These are phyloP conservation scores for Lagenaria siceraria DNA, from an alignment of 306 rosid genomes.

Conservation along the genomic window DNA sequence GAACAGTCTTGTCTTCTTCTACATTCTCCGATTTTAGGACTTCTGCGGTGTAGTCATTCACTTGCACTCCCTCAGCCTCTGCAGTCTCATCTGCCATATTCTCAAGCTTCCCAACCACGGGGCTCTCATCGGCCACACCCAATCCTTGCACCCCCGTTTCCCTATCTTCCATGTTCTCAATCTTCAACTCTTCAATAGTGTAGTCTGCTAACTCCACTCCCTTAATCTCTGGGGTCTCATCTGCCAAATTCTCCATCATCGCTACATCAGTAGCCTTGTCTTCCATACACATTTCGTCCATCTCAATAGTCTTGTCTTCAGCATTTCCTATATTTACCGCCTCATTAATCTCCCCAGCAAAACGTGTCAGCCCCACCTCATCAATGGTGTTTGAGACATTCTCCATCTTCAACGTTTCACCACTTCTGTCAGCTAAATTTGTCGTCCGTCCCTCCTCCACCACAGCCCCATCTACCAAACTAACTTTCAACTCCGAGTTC, in stretches of 20 bases:
- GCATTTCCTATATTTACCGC: slow-evolving; percentile 14
- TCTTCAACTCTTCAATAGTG: not conserved
- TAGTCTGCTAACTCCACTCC: not conserved
- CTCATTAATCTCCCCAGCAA: slow-evolving; percentile 4
- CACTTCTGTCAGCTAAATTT: not conserved
- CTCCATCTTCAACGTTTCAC: slow-evolving; percentile 7
- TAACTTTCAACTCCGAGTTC: not conserved
- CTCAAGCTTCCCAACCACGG: not conserved
- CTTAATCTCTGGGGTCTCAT: slow-evolving; percentile 3
- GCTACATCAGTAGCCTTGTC: slow-evolving; percentile 7
- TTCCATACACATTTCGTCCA: not conserved
- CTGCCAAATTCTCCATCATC: not conserved
- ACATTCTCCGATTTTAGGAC: slow-evolving; percentile 3
- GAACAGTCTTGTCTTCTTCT: slow-evolving; percentile 14
- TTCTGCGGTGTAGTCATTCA: not conserved
- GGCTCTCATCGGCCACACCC: not conserved
- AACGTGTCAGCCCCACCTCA: slow-evolving; percentile 11
- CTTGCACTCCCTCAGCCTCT: not conserved
- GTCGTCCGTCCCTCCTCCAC: not conserved
- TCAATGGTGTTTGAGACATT: slow-evolving; percentile 16
- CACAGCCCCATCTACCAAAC: slow-evolving; percentile 1
- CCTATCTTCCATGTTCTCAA: not conserved
- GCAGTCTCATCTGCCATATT: slow-evolving; percentile 4
- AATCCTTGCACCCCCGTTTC: not conserved
- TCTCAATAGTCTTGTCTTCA: slow-evolving; percentile 9